Evolutionary conservation across 768 basidiomycete genomes (phyloP), one percentile per base, ranked within the genome.

Genomic region (Kwoniella heveanensis): DNA sequence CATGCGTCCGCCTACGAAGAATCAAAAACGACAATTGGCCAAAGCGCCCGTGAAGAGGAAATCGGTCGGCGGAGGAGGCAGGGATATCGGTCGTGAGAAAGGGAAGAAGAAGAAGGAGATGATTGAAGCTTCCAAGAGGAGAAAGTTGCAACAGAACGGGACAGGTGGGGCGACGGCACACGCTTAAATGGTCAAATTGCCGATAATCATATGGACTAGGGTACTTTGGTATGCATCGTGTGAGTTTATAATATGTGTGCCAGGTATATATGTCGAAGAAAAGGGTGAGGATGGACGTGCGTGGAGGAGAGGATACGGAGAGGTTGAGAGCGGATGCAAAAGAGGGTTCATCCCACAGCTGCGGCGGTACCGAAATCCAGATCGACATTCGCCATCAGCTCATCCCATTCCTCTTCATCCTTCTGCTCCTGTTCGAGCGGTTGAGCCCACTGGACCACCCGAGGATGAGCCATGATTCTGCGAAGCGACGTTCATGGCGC

Each of bases 1-100:
- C 68, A 84, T 99, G n/a, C 90, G 90, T 22, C 93, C 91, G 77
- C 93, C 95, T 0, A 90, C 90, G 1, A 95, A 92, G 80, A 84
- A 92, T 83, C 89, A 90, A 81, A 88, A 89, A 66, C 86, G 84
- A 70, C 83, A 87, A 74, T 91, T 97, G 86, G 90, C 90, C 61
- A 91, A 89, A 81, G 83, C 87, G 7, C 82, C 83, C 0, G 75
- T 82, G 37, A 81, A 81, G 61, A 69, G 83, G 17, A 89, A 90
- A 78, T 88, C 89, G 21, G 85, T 89, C 2, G 89, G 92, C 54
- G 83, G 81, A 5, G 87, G 72, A 1, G 79, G 78, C 10, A 62
- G 74, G 50, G 77, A 79, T 54, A 56, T 79, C 22, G 74, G 64
- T 19, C 66, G 63, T 25, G 76, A 78, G 59, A 59, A 75, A 27